These are phyloP conservation scores for Setaria italica DNA, from an alignment of 202 grass and related monocot species.

Conservation along the genomic window DNA sequence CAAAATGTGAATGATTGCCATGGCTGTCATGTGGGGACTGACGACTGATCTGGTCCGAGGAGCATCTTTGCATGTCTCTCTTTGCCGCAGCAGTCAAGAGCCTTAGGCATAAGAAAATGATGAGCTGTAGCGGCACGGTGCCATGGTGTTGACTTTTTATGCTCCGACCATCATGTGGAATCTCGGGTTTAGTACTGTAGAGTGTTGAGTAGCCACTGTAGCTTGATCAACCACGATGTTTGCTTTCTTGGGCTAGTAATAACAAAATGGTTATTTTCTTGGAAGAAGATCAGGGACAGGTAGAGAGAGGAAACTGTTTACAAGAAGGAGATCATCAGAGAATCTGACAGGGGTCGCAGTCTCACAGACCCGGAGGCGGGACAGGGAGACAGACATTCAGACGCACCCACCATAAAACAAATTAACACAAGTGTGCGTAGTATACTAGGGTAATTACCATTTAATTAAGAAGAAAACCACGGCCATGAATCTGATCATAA, in stretches of 20 bases:
- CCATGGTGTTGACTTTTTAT: constrained; percentile 32
- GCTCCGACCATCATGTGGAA: constrained; percentile 16
- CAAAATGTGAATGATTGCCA: constrained; percentile 16
- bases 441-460: not conserved
- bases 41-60: not conserved
- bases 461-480: not conserved
- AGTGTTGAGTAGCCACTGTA: not conserved
- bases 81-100: constrained; percentile 38
- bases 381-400: constrained; percentile 40
- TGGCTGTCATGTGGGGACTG: constrained; percentile 26
- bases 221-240: not conserved
- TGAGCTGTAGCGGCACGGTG: constrained; percentile 30
- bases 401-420: not conserved
- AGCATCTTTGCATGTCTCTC: constrained; percentile 38
- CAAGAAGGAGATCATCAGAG: not conserved
- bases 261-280: not conserved
- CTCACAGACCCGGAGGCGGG: not conserved
- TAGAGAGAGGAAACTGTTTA: not conserved
- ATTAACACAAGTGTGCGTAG: not conserved
- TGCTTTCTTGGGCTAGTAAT: not conserved
- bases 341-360: constrained; percentile 7
- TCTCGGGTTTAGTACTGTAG: not conserved
- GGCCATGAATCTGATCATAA: not conserved
- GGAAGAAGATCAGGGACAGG: not conserved
- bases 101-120: not conserved